Conservation (phyloP, 2,329 filamentous ascomycete species). For the Trichoderma sp. region DNA sequence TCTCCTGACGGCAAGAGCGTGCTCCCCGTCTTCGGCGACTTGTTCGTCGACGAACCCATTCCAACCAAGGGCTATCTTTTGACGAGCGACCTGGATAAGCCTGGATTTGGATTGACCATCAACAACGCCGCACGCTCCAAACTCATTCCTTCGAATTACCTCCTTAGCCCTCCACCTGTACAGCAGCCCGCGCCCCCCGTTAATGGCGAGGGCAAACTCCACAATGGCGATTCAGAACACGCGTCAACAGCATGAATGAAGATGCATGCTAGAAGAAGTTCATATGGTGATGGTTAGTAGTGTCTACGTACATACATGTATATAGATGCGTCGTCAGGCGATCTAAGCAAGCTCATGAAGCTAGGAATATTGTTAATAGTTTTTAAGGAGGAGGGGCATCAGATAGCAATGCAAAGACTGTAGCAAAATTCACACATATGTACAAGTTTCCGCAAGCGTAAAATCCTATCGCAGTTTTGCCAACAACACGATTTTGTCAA, state of each 20-base stretch:
- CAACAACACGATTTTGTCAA: no score
- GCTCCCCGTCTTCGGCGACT: constrained; percentile 71
- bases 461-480: background rate
- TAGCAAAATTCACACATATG: background rate
- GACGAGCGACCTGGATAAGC: constrained; percentile 76
- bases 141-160: constrained; percentile 70
- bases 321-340: background rate
- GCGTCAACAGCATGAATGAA: background rate
- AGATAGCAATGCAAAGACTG: background rate
- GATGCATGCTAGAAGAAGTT: background rate
- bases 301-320: background rate
- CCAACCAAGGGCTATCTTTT: constrained; percentile 77
- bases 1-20: constrained; percentile 88
- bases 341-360: background rate
- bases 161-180: constrained; percentile 65
- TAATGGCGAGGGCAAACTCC: background rate
- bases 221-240: background rate
- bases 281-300: background rate
- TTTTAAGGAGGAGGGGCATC: background rate
- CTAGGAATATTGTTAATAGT: background rate
- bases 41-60: constrained; percentile 89
- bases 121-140: constrained; percentile 70
- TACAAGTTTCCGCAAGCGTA: no score
- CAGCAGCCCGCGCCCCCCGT: constrained; percentile 13
- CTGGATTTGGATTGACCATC: constrained; percentile 84